These are phyloP conservation scores for Linnemannia hyalina DNA, from an alignment of 192 early-diverging fungal genomes.

Conservation along the genomic window DNA sequence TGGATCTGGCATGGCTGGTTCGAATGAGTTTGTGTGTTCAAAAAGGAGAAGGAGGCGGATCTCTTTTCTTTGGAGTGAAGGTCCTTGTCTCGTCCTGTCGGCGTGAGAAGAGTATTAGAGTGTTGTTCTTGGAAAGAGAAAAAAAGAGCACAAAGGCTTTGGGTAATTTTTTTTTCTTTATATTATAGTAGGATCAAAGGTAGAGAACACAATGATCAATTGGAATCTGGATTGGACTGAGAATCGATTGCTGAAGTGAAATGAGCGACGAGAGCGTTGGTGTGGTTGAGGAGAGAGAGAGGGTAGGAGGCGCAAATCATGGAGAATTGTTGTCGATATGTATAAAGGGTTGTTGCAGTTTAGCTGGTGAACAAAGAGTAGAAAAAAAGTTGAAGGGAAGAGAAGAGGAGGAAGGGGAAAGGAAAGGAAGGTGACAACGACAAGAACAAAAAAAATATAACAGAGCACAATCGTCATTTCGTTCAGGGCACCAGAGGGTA, in stretches of 20 bases:
- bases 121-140: not conserved
- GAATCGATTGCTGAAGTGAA: not conserved
- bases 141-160: not conserved
- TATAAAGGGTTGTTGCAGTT: not conserved
- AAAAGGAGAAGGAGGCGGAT: not conserved
- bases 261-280: slow-evolving; percentile 5
- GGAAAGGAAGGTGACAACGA: not conserved
- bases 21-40: not conserved
- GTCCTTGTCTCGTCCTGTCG: not conserved
- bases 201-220: not conserved
- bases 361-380: not conserved
- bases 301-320: slow-evolving; percentile 18
- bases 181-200: not conserved
- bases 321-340: slow-evolving; percentile 4
- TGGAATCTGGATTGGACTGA: slow-evolving; percentile 19
- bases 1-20: slow-evolving; percentile 33
- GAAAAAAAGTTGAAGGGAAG: not conserved
- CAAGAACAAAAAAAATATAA: not conserved
- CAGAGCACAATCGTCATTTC: not conserved
- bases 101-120: not conserved
- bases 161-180: not conserved
- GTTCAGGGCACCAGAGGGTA: not conserved
- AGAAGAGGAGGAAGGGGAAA: not conserved
- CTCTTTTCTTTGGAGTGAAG: not conserved
- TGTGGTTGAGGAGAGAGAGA: not conserved